Conservation (phyloP, 2,329 filamentous ascomycete species). For the Epichloe elymi region DNA sequence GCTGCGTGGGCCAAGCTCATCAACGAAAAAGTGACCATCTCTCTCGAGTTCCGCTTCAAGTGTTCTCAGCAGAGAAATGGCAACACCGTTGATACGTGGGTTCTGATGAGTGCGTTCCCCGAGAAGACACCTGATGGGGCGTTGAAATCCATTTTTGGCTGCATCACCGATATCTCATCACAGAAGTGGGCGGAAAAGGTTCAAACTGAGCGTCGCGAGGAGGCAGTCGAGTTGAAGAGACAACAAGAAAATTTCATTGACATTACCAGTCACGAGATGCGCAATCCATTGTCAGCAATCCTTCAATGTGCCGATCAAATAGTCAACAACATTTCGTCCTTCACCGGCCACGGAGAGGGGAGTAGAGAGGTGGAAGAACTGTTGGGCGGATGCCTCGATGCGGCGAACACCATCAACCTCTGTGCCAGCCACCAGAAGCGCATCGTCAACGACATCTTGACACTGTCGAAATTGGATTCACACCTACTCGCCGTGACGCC, state of each 20-base stretch:
- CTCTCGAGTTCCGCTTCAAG: constrained; percentile 65
- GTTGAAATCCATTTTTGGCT: constrained; percentile 65
- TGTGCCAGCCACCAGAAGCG: constrained; percentile 70
- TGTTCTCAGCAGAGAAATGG: constrained; percentile 48
- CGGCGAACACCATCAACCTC: constrained; percentile 68
- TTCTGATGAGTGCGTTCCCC: constrained; percentile 62
- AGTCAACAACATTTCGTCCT: constrained; percentile 31
- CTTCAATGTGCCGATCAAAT: constrained; percentile 69
- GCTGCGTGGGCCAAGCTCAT: constrained; percentile 50
- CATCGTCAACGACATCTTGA: constrained; percentile 55
- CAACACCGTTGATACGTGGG: constrained; percentile 57
- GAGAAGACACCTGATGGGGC: constrained; percentile 51
- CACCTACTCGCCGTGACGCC: constrained; percentile 58
- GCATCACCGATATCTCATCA: constrained; percentile 72
- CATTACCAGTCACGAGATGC: constrained; percentile 63
- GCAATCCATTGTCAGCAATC: constrained; percentile 62
- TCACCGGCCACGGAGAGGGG: constrained; percentile 23
- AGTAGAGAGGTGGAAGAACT: constrained; percentile 33
- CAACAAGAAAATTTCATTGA: constrained; percentile 62
- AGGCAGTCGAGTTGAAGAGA: constrained; percentile 68
- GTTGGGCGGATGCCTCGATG: constrained; percentile 50
- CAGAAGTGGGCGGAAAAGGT: constrained; percentile 77
- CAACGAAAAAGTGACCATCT: constrained; percentile 47
- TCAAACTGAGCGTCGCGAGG: constrained; percentile 63
- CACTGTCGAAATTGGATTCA: constrained; percentile 57